Conservation (phyloP, 2,329 filamentous ascomycete genomes). For the Pseudogymnoascus sp. region DNA sequence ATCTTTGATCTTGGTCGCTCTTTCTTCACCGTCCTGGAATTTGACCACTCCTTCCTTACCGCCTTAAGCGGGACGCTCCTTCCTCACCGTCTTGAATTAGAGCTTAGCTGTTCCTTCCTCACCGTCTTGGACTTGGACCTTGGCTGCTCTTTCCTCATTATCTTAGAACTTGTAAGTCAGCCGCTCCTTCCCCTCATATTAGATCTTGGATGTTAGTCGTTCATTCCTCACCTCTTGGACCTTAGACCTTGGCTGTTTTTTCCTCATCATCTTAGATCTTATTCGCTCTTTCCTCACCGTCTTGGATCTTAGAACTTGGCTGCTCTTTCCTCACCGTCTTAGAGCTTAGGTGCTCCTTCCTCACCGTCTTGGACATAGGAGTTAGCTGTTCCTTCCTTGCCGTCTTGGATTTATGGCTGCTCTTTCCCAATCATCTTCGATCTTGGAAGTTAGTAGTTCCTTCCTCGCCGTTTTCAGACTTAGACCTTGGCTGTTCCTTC, state of each 20-base stretch:
- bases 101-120: not conserved
- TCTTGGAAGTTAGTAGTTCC: not conserved
- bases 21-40: too few relatives aligned
- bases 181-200: too few relatives aligned
- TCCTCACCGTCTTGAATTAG: too few relatives aligned
- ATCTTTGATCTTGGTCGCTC: too few relatives aligned
- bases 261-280: not conserved
- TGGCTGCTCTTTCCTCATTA: not conserved
- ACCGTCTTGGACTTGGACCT: not conserved
- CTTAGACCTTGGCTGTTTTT: not conserved
- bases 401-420: not conserved
- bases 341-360: not conserved
- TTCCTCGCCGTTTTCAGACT: not conserved
- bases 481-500: not conserved
- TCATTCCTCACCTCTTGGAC: not conserved
- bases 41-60: too few relatives aligned
- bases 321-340: too few relatives aligned
- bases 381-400: too few relatives aligned
- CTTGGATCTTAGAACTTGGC: not conserved
- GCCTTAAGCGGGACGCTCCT: too few relatives aligned
- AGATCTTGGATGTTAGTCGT: too few relatives aligned
- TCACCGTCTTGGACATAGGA: not conserved
- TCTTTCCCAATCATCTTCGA: not conserved
- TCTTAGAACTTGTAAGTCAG: too few relatives aligned
- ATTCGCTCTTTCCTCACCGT: not conserved